Percentiles rank a stretch among this genome's conserved stretches.
These are phyloP conservation scores for Lentithecium fluviatile DNA, from an alignment of 495 filamentous ascomycete genomes.

Conservation along the genomic window DNA sequence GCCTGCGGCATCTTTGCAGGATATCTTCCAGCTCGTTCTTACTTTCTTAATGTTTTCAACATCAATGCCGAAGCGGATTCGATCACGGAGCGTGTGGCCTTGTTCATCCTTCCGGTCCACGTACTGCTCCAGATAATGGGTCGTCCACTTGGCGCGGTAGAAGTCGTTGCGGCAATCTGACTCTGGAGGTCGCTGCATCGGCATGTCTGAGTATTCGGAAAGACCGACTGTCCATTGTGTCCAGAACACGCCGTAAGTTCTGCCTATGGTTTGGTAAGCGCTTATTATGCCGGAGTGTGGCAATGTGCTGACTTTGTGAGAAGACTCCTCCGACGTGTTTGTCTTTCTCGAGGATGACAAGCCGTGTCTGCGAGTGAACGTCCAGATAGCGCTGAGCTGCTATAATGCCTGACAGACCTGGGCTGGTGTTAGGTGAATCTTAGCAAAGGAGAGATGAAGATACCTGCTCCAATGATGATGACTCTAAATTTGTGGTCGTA, in stretches of 20 bases:
- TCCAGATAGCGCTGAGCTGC: not conserved
- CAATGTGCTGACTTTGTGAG: too few relatives aligned
- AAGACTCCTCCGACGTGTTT: not conserved
- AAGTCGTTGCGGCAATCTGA: slow-evolving; percentile 1
- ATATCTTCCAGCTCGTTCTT: not conserved
- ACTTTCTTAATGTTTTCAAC: not conserved
- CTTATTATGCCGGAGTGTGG: too few relatives aligned
- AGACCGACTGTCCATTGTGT: slow-evolving; percentile 9
- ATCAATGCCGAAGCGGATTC: not conserved
- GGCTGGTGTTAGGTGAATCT: too few relatives aligned
- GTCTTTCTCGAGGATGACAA: not conserved
- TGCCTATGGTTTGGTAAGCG: not conserved
- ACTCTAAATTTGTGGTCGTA: too few relatives aligned
- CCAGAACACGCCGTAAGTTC: slow-evolving; percentile 4
- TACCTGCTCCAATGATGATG: too few relatives aligned
- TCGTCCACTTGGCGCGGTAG: slow-evolving; percentile 2
- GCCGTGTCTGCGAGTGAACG: not conserved
- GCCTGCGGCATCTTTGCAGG: not conserved
- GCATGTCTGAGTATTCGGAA: slow-evolving; percentile 8
- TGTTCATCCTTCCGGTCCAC: not conserved
- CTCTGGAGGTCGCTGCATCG: slow-evolving; percentile 1
- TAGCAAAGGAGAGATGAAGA: too few relatives aligned
- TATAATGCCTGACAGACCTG: not conserved
- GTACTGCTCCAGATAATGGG: slow-evolving; percentile 5
- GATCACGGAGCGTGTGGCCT: not conserved